Evolutionary conservation across 768 basidiomycete genomes (phyloP), one percentile per base, ranked within the genome.

Genomic region (Psilocybe cubensis): DNA sequence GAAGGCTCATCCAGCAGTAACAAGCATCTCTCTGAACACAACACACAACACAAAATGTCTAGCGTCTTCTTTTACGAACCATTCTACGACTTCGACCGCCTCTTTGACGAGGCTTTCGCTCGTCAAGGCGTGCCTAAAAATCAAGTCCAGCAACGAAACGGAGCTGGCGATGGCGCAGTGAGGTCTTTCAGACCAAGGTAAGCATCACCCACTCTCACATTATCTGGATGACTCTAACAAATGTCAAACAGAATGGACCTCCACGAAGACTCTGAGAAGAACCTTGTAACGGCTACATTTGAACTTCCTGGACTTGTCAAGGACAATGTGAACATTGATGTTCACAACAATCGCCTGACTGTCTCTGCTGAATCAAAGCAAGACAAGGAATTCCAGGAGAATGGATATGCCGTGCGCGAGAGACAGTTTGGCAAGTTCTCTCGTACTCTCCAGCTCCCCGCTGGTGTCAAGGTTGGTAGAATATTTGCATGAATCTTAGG

Each of bases 301-400:
- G 85, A 87, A 63, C 68, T 87, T 3, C 84, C 85, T 0, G 84
- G 84, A 20, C 14, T 87, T 35, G 72, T 70, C 57, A 78, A 80
- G 21, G 79, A 83, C 31, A 70, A 85, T 58, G 71, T 86, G 40
- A 69, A 69, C 41, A 78, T 87, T 58, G 83, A 85, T 56, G 64
- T 84, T 11, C 76, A 79, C 49, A 74, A 79, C 60, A 78, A 79
- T 54, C 71, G 76, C 1, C 77, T 87, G 45, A 80, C 69, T 47
- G 64, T 87, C 52, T 77, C 83, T 2, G 85, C 83, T 18, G 80
- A 87, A 68, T 69, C 63, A 28, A 74, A 68, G 44, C 45, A 65
- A 41, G 64, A 69, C 9, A 50, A 67, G 7, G 62, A 79, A 17
- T 70, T 66, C 47, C 70, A 79, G 1, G 73, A 73, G 21, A 61